Conservation (phyloP, 2,329 filamentous ascomycete genomes). For the Aspergillus terreus region DNA sequence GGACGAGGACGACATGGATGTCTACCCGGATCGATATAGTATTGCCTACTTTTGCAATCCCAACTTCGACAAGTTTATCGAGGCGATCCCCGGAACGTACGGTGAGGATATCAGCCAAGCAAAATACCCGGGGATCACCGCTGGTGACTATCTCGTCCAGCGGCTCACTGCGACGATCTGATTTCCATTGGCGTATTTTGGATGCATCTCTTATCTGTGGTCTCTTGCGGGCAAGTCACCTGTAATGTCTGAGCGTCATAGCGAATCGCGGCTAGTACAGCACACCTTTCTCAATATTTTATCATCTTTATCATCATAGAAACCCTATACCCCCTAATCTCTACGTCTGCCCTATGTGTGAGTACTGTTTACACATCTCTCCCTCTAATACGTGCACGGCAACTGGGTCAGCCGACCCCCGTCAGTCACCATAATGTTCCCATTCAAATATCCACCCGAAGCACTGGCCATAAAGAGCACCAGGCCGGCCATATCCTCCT, state of each 20-base stretch:
- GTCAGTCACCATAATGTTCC: constrained; percentile 59
- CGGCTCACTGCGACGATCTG: constrained; percentile 70
- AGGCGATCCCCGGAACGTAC: constrained; percentile 77
- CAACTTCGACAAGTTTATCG: constrained; percentile 70
- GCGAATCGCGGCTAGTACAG: not conserved
- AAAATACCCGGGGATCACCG: constrained; percentile 73
- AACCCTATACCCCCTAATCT: not conserved
- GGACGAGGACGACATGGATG: constrained; percentile 34
- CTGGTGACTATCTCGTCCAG: constrained; percentile 75
- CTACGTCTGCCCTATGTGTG: not conserved
- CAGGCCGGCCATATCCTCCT: constrained; percentile 62
- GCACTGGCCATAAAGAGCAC: constrained; percentile 63
- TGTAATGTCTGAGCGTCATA: not conserved
- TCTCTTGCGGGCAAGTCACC: not conserved
- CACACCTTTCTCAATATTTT: not conserved
- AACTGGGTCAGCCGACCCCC: constrained; percentile 58
- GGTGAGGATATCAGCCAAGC: constrained; percentile 52
- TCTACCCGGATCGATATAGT: constrained; percentile 75
- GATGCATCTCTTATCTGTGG: not conserved
- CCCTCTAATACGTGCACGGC: constrained; percentile 50
- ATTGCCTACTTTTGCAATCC: constrained; percentile 94
- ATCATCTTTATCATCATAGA: not conserved
- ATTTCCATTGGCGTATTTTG: not conserved
- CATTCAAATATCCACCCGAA: constrained; percentile 65
- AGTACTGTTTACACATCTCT: not conserved